Percentiles rank a stretch among this genome's conserved stretches.
Conservation (phyloP, 495 filamentous ascomycete genomes). For the Xanthoparmelia taractica region DNA sequence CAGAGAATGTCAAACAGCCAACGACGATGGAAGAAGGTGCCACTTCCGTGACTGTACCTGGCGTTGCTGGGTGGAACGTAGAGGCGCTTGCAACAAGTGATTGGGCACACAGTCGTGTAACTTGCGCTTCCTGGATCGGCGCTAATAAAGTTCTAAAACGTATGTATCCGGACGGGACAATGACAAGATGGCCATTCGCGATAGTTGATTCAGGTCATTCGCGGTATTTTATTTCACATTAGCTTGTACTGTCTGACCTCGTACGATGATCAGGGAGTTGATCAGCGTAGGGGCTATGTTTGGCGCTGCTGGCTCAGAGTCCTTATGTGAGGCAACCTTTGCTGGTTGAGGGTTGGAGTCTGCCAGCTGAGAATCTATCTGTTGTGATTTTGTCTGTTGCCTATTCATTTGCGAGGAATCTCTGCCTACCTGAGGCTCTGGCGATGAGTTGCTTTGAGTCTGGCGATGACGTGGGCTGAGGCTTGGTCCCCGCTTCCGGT, state of each 20-base stretch:
- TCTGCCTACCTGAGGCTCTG: not conserved
- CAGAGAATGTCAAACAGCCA: not conserved
- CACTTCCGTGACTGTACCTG: not conserved
- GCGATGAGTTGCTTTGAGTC: not conserved
- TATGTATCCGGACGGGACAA: not conserved
- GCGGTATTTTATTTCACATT: not conserved
- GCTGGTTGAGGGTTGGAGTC: not conserved
- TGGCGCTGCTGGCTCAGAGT: not conserved
- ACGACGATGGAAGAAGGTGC: not conserved
- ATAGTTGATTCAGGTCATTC: not conserved
- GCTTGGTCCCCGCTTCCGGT: not conserved
- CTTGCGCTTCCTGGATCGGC: not conserved
- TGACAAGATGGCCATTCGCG: not conserved
- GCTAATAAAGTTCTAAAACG: not conserved
- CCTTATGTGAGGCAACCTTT: not conserved
- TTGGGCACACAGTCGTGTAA: not conserved
- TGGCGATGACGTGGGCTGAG: not conserved
- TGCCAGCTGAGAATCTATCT: not conserved
- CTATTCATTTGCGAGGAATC: not conserved
- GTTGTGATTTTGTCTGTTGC: not conserved
- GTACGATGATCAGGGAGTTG: not conserved
- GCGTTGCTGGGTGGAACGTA: not conserved
- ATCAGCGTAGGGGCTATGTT: not conserved
- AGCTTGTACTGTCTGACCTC: not conserved
- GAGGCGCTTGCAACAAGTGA: not conserved